A percentile compares a stretch with the other conserved stretches of the same genome.
Evolutionary conservation across 805 yeast species (phyloP).

Genomic region (Spathaspora gorwiae): DNA sequence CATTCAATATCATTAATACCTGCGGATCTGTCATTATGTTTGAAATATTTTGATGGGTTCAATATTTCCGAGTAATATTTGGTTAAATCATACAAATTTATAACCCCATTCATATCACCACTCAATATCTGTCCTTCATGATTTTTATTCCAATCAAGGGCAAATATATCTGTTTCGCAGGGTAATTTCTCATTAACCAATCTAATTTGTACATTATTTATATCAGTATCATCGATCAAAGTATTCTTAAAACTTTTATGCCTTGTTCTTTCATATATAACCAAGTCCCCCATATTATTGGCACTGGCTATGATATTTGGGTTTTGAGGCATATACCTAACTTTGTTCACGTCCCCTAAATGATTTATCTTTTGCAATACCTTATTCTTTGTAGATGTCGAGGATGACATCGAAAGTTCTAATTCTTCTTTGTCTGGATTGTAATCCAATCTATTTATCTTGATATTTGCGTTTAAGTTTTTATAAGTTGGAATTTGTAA

Average conservation of each 20-base stretch:
- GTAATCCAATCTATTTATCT: slow-evolving; percentile 31
- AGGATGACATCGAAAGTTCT: slow-evolving; percentile 21
- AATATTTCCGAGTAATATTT: slow-evolving; percentile 18
- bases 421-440: slow-evolving; percentile 38
- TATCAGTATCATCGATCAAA: slow-evolving; percentile 21
- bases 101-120: slow-evolving; percentile 59
- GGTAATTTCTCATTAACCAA: slow-evolving; percentile 32
- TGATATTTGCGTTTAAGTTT: slow-evolving; percentile 31
- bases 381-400: slow-evolving; percentile 22
- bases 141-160: slow-evolving; percentile 69
- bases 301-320: slow-evolving; percentile 76
- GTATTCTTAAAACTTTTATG: slow-evolving; percentile 43
- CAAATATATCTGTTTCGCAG: slow-evolving; percentile 52
- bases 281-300: slow-evolving; percentile 60
- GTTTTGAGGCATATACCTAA: slow-evolving; percentile 77
- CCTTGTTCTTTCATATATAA: slow-evolving; percentile 77
- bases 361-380: slow-evolving; percentile 59
- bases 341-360: slow-evolving; percentile 67
- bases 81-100: slow-evolving; percentile 66
- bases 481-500: slow-evolving; percentile 29
- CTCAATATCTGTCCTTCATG: slow-evolving; percentile 56
- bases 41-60: background rate
- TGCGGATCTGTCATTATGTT: background rate
- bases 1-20: slow-evolving; percentile 75
- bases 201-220: slow-evolving; percentile 47